These are phyloP conservation scores for Penicillium mononematosum DNA, from an alignment of 495 filamentous ascomycete genomes.

Conservation along the genomic window DNA sequence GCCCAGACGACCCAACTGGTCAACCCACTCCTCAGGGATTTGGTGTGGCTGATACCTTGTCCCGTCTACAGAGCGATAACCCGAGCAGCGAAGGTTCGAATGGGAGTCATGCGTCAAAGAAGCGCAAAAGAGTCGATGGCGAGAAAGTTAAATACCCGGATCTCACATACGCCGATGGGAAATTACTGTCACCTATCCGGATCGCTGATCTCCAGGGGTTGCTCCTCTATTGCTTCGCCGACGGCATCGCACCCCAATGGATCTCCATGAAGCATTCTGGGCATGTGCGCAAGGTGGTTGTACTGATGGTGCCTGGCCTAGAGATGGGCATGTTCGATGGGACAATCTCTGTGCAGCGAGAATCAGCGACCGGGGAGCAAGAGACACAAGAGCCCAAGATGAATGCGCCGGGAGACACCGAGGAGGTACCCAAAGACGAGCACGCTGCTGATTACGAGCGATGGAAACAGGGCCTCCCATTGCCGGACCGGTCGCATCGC, in stretches of 20 bases:
- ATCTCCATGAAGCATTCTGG: conserved; percentile 73
- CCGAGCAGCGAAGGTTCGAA: conserved; percentile 27
- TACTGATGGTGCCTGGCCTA: conserved; percentile 91
- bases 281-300: conserved; percentile 77
- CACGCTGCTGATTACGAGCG: conserved; percentile 37
- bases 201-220: conserved; percentile 77
- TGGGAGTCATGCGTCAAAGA: conserved; percentile 28
- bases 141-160: conserved; percentile 74
- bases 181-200: conserved; percentile 70
- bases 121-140: conserved; percentile 41
- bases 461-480: conserved; percentile 48
- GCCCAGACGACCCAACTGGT: conserved; percentile 28
- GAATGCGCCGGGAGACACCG: conserved; percentile 19
- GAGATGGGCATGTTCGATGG: conserved; percentile 87
- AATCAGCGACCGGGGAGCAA: conserved; percentile 10
- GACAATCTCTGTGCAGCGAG: conserved; percentile 48
- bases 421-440: conserved; percentile 22
- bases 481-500: conserved; percentile 43
- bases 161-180: conserved; percentile 65
- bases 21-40: conserved; percentile 17
- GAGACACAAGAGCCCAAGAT: conserved; percentile 9
- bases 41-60: conserved; percentile 37
- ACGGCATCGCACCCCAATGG: conserved; percentile 83
- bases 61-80: conserved; percentile 27
- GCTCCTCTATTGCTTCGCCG: conserved; percentile 84